Evolutionary conservation across 176 grass and related monocot species (phyloP).

Genomic region (Miscanthus lutarioriparius): DNA sequence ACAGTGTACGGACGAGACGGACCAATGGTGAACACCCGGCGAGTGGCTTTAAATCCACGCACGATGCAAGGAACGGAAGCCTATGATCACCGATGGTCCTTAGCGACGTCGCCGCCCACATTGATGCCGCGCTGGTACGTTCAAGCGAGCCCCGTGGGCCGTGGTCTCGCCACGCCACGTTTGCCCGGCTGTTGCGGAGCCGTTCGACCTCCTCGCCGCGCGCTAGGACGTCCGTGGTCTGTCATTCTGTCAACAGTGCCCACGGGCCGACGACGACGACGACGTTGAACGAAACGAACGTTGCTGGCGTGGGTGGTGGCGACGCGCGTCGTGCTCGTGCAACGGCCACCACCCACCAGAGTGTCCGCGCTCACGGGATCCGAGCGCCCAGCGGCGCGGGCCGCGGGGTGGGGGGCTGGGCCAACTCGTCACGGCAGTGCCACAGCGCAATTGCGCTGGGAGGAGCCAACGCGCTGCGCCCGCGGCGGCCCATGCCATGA

Average conservation of each 20-base stretch:
- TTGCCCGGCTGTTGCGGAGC: background rate
- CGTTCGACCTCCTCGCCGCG: no score
- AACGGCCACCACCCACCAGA: constrained; percentile 29
- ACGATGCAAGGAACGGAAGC: background rate
- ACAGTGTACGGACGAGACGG: background rate
- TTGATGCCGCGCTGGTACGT: constrained; percentile 23
- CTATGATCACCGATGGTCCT: background rate
- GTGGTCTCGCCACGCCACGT: constrained; percentile 2
- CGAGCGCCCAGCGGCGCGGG: background rate
- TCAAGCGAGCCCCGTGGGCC: background rate
- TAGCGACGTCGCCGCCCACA: constrained; percentile 23
- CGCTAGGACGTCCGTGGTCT: background rate
- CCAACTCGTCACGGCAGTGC: background rate
- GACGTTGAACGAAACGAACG: background rate
- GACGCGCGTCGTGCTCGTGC: background rate
- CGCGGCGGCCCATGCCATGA: background rate
- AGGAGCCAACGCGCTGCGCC: background rate
- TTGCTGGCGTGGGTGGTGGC: background rate
- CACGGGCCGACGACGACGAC: background rate
- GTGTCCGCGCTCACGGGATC: constrained; percentile 42
- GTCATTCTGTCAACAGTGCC: background rate
- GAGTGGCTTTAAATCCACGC: background rate
- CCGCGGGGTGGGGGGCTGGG: background rate
- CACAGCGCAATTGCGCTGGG: constrained; percentile 14
- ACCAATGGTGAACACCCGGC: background rate